These are phyloP conservation scores for Saururus chinensis DNA, from an alignment of 164 flowering plant genomes.

Conservation along the genomic window DNA sequence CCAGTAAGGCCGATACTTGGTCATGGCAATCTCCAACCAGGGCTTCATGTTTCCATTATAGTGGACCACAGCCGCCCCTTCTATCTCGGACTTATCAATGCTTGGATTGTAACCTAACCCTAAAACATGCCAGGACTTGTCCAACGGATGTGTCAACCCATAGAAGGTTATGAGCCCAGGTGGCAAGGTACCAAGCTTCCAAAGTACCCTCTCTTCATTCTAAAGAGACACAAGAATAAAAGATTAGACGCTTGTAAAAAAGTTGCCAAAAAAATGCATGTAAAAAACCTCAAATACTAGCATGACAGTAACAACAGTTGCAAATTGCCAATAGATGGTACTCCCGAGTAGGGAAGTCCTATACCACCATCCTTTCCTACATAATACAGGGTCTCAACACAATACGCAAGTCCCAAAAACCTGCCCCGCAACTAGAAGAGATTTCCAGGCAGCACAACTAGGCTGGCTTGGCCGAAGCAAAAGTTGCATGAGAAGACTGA, in stretches of 20 bases:
- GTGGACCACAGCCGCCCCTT: conserved; percentile 84
- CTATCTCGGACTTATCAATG: conserved; percentile 64
- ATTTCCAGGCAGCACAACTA: too few species aligned
- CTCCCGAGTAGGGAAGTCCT: too few species aligned
- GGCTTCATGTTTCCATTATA: conserved; percentile 99
- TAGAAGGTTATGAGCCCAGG: conserved; percentile 96
- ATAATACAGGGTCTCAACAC: too few species aligned
- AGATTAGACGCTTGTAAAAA: background rate
- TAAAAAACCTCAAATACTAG: background rate
- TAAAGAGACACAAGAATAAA: conserved; percentile 15
- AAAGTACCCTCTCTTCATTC: conserved; percentile 87
- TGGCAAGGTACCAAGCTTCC: conserved; percentile 98
- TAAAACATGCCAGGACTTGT: conserved; percentile 95
- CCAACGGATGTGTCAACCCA: conserved; percentile 74
- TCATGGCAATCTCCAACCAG: conserved; percentile 97
- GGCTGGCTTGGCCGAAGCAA: too few species aligned
- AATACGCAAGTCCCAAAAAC: too few species aligned
- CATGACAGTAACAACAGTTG: background rate
- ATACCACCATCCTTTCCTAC: too few species aligned
- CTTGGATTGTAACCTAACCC: conserved; percentile 99
- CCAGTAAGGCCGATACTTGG: conserved; percentile 85
- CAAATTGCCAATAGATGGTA: too few species aligned
- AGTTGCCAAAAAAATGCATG: too few species aligned
- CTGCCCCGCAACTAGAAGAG: too few species aligned
- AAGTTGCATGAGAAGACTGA: too few species aligned